Base-by-base conservation (phyloP, 148 eudicot species). In the Vaccinium darrowii region DNA sequence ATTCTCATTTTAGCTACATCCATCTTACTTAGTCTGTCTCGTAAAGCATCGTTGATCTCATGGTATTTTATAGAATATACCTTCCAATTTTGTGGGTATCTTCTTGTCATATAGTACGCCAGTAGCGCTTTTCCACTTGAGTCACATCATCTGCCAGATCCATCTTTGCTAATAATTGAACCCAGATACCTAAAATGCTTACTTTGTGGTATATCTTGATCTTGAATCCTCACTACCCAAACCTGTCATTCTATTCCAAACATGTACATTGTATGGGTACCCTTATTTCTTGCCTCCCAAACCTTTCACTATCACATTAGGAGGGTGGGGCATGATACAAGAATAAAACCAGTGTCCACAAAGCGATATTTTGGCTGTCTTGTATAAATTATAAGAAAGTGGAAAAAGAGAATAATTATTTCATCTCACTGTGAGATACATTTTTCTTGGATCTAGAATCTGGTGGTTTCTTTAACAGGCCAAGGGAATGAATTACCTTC, bases 401-500 rank as follows among this genome's bases (percentile, higher is more conserved):
- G 18, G 52, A 54, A 25, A 81, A 49, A 8, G 49, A 23, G 11
- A 47, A 9, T 19, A 60, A 36, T 5, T 39, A 13, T 19, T 80
- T 43, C 83, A 62, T 62, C 83, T 60, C 15, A 47, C 83, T 23
- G 75, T 8, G n/a, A 3, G 25, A 16, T 50, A 16, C 19, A 69
- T 67, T 67, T 80, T 82, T 67, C 60, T 50, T 82, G 77, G 77
- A 49, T 71, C 52, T 71, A 51, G 84, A 67, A 82, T 43, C 60
- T 82, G 78, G 9, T 71, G 71, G 25, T 71, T 82, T 12, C 84
- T 81, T 81, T 39, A 56, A 5, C 87, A 92, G 94, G 98, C 98
- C 56, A 80, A 84, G 69, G 90, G 90, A 15, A 86, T 90, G 84
- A 88, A 86, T 82, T 90, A 86, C 57, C 87, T 90, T 60, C 91